Conservation (phyloP, 306 rosid genomes). For the Inga leiocalycina region DNA sequence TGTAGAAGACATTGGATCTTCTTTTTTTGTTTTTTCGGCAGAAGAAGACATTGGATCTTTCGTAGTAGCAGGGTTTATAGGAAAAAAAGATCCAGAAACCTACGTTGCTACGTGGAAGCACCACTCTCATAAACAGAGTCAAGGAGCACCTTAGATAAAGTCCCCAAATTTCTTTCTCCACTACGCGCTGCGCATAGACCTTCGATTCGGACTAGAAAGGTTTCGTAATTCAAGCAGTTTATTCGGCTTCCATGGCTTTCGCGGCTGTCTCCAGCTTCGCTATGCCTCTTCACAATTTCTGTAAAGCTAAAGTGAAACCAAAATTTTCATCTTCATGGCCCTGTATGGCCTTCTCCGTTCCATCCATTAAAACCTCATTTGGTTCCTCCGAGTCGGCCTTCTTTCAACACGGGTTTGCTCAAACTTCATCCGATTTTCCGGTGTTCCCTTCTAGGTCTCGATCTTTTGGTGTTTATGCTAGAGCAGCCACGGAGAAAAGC, state of each 20-base stretch:
- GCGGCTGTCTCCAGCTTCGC: constrained; percentile 42
- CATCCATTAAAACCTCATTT: constrained; percentile 54
- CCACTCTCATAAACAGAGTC: background rate
- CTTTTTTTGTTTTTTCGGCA: background rate
- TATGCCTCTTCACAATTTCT: constrained; percentile 39
- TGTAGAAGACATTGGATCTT: background rate
- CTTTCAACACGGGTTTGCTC: constrained; percentile 47
- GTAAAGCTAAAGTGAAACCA: constrained; percentile 32
- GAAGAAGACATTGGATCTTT: background rate
- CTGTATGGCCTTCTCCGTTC: constrained; percentile 40
- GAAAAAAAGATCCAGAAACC: background rate
- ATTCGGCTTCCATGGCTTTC: constrained; percentile 64
- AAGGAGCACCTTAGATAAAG: background rate
- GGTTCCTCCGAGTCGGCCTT: constrained; percentile 66
- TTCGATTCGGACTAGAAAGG: background rate
- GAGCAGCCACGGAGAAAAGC: constrained; percentile 78
- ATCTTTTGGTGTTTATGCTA: constrained; percentile 60
- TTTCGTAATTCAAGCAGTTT: background rate
- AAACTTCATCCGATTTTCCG: constrained; percentile 39
- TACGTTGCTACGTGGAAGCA: constrained; percentile 6
- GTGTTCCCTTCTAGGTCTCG: constrained; percentile 41
- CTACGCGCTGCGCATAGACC: background rate
- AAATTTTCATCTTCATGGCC: constrained; percentile 38
- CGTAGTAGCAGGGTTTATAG: no score
- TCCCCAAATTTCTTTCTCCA: background rate